A percentile compares a stretch with the other conserved stretches of the same genome.
These are phyloP conservation scores for Colletotrichum gloeosporioides DNA, from an alignment of 2,329 filamentous ascomycete genomes.

Conservation along the genomic window DNA sequence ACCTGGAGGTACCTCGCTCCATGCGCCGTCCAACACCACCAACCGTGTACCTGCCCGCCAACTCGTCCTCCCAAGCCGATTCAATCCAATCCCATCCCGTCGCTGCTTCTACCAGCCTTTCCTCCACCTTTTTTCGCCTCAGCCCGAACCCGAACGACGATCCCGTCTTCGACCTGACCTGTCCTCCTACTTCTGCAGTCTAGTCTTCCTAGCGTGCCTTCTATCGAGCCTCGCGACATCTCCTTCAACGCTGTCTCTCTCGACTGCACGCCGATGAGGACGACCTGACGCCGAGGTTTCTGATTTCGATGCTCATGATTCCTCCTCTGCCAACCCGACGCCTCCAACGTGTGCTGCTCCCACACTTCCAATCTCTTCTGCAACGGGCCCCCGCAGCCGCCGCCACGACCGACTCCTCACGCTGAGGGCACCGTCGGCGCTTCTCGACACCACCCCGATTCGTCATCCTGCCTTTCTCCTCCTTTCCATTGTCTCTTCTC, in stretches of 20 bases:
- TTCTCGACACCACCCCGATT: slow-evolving; percentile 13
- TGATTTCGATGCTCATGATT: slow-evolving; percentile 1
- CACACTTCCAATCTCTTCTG: slow-evolving; percentile 16
- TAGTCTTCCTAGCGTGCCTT: neutral
- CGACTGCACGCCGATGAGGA: neutral
- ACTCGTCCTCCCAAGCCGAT: neutral
- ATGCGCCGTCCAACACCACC: neutral
- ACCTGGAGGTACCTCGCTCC: neutral
- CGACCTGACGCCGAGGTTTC: neutral
- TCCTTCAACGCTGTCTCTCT: neutral
- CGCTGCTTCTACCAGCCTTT: neutral
- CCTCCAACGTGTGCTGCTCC: neutral
- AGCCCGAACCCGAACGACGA: slow-evolving; percentile 18
- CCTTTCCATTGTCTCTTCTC: neutral
- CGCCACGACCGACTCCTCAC: slow-evolving; percentile 11
- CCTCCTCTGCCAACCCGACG: neutral
- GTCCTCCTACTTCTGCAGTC: slow-evolving; percentile 13
- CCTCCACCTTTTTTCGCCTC: slow-evolving; percentile 14
- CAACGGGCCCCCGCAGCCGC: slow-evolving; percentile 21
- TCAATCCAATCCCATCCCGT: neutral
- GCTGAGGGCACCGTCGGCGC: slow-evolving; percentile 10
- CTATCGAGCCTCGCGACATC: slow-evolving; percentile 8
- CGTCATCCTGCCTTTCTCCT: neutral
- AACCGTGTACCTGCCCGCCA: neutral
- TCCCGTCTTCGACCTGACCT: slow-evolving; percentile 15